These are phyloP conservation scores for Allium fistulosum DNA, from an alignment of 106 monocot genomes.

Conservation along the genomic window DNA sequence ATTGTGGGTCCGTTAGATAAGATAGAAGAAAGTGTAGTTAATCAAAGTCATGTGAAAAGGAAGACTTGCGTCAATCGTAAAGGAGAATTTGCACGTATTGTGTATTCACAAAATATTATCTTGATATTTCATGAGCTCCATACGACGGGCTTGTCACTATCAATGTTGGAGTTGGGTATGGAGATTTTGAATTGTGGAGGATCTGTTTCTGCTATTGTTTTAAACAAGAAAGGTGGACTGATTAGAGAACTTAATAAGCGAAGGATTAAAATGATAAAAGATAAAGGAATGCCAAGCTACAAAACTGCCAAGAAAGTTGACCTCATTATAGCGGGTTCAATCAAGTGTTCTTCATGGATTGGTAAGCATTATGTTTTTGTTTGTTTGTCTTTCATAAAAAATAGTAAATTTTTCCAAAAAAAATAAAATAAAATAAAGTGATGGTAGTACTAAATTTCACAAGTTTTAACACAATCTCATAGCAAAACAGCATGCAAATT, in stretches of 20 bases:
- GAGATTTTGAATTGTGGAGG: conserved; percentile 87
- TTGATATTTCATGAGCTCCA: conserved; percentile 91
- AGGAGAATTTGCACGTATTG: conserved; percentile 53
- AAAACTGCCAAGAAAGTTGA: conserved; percentile 72
- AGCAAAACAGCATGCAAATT: too few species aligned
- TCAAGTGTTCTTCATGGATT: conserved; percentile 90
- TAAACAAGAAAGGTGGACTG: conserved; percentile 80
- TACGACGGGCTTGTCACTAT: conserved; percentile 86
- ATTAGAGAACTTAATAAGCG: conserved; percentile 60
- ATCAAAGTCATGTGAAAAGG: conserved; percentile 53
- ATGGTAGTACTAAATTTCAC: too few species aligned
- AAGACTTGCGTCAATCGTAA: conserved; percentile 50
- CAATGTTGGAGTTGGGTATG: conserved; percentile 90
- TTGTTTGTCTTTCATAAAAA: too few species aligned
- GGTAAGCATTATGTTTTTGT: conserved; percentile 26
- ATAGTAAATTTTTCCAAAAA: too few species aligned
- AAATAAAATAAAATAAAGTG: too few species aligned
- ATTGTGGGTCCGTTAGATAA: conserved; percentile 79
- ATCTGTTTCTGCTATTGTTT: conserved; percentile 55
- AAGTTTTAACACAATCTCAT: too few species aligned
- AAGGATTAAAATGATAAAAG: conserved; percentile 72
- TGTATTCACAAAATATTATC: conserved; percentile 61
- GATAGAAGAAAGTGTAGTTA: conserved; percentile 60
- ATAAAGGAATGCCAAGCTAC: conserved; percentile 58
- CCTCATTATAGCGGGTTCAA: conserved; percentile 81